Evolutionary conservation across 495 filamentous ascomycete species (phyloP), one percentile per base, ranked within the genome.

Genomic region (Tuber magnatum): DNA sequence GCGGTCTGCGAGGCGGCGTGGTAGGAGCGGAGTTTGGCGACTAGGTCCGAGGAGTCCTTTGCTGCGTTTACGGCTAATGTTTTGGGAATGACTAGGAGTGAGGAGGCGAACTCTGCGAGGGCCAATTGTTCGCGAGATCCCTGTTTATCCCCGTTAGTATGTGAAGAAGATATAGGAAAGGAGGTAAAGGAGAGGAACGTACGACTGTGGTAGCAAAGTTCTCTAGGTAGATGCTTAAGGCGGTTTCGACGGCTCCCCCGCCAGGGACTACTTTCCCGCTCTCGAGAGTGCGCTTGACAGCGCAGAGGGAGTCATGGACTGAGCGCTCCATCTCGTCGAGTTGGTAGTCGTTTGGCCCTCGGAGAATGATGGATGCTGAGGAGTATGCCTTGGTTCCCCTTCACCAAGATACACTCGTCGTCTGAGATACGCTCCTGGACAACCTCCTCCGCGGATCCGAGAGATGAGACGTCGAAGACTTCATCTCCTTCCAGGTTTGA

Each of bases 321-420:
- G 95, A 98, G 75, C 95, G 91, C 87, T 99, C 95, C 95, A 99
- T 99, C 86, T 99, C 95, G 83, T 99, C 95, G 69, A 99, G 90
- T 76, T 92, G 91, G 87, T 91, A 98, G 85, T 99, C 95, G 85
- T 99, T 99, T 79, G 94, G 85, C 70, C 95, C 95, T 40, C 95
- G 92, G 69, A 99, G 91, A 79, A 99, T 95, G 84, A 99, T 97
- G 38, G 96, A 98, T 56, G 95, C 93, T 5, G 93, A 97, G 2
- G 90, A 93, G 85, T 94, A 93, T 38, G 91, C 89, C 86, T 97
- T 97, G 77, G 95, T 97, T 71, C 94, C 94, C 94, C 87, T 94
- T 97, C 83, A 99, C 89, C 75, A 99, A 85, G 77, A 99, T 98
- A 84, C 96, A 98, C 86, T 99, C 95, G 81, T 99, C 95, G 81